Percentiles rank a stretch among this genome's conserved stretches.
Evolutionary conservation across 2,329 filamentous ascomycete genomes (phyloP).

Genomic region (Diaporthe eres): DNA sequence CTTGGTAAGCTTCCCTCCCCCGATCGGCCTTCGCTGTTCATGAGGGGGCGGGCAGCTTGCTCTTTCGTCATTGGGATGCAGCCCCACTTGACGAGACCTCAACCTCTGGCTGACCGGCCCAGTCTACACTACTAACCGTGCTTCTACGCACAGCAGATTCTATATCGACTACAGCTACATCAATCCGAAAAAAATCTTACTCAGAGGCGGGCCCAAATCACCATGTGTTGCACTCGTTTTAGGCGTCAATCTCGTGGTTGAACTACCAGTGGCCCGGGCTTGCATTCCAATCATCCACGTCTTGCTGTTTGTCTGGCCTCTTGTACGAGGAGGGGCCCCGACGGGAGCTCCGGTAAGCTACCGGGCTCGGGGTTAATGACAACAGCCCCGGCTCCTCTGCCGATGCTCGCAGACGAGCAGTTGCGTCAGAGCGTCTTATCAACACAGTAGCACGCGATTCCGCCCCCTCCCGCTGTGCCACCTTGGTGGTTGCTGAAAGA

Average conservation of each 20-base stretch:
- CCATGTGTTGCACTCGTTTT: background rate
- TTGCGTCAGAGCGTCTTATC: constrained; percentile 17
- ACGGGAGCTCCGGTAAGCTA: constrained; percentile 25
- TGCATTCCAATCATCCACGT: background rate
- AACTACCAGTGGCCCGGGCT: background rate
- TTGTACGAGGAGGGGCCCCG: background rate
- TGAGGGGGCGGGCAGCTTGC: constrained; percentile 31
- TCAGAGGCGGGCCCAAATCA: too few species aligned
- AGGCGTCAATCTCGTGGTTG: background rate
- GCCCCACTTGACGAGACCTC: constrained; percentile 30
- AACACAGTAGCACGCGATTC: background rate
- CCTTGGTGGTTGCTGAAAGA: background rate
- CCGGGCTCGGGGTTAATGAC: constrained; percentile 24
- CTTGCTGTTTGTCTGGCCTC: background rate
- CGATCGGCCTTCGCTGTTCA: constrained; percentile 18
- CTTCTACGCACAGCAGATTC: background rate
- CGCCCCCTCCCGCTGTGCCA: background rate
- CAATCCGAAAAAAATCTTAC: background rate
- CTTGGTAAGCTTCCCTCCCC: constrained; percentile 36
- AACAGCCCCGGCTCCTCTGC: constrained; percentile 22
- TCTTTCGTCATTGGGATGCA: constrained; percentile 33
- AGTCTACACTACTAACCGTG: background rate
- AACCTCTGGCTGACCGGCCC: background rate
- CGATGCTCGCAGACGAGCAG: constrained; percentile 30
- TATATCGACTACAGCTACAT: background rate